These are phyloP conservation scores for Thelonectria blattea DNA, from an alignment of 2,329 filamentous ascomycete genomes.

Conservation along the genomic window DNA sequence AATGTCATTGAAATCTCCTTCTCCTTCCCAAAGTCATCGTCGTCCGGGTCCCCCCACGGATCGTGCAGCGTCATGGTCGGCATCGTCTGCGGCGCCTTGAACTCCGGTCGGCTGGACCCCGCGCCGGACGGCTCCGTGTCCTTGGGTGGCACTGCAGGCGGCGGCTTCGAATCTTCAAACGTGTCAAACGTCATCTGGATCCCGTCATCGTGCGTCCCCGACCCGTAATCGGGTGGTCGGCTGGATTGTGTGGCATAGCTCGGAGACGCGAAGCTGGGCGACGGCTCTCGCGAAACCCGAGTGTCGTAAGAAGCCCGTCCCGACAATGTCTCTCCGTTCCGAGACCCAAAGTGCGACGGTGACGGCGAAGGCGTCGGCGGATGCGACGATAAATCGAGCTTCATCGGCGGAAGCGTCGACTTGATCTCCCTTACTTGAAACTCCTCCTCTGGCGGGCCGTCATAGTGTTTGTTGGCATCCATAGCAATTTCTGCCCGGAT, in stretches of 20 bases:
- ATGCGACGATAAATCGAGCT: conserved; percentile 63
- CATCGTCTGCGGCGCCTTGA: conserved; percentile 53
- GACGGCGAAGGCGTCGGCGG: conserved; percentile 33
- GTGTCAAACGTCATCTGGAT: conserved; percentile 78
- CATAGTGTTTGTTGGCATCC: conserved; percentile 59
- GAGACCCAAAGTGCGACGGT: conserved; percentile 28
- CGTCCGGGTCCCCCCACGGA: conserved; percentile 73
- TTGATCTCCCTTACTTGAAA: conserved; percentile 79
- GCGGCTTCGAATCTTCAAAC: conserved; percentile 50
- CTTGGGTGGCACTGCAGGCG: conserved; percentile 39
- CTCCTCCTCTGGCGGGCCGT: conserved; percentile 57
- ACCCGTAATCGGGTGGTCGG: conserved; percentile 34
- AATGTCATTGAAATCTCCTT: conserved; percentile 84
- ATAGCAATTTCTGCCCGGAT: conserved; percentile 84
- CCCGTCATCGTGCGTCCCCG: conserved; percentile 51
- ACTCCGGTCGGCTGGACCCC: conserved; percentile 35
- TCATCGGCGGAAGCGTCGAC: conserved; percentile 89
- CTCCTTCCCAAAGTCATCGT: conserved; percentile 74
- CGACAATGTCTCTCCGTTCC: conserved; percentile 20
- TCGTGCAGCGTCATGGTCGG: conserved; percentile 60
- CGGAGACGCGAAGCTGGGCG: conserved; percentile 18
- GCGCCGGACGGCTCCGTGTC: conserved; percentile 35
- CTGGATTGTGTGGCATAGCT: conserved; percentile 29
- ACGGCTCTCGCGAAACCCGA: conserved; percentile 30
- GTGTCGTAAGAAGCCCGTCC: conserved; percentile 36